Evolutionary conservation across 176 grass and related monocot genomes (phyloP).

Genomic region (sorghum (Sorghum bicolor)): Sorghum_bicolor_NCBIv3 NC_012873.2:59822001-59822500

Average conservation of each 20-base stretch:
- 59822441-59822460: conserved; percentile 18
- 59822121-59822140: conserved; percentile 60
- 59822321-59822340: conserved; percentile 88
- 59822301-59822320: conserved; percentile 20
- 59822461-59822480: conserved; percentile 21
- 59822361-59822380: conserved; percentile 56
- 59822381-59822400: conserved; percentile 79
- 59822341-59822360: conserved; percentile 57
- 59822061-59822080: conserved; percentile 68
- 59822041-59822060: conserved; percentile 71
- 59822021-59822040: conserved; percentile 72
- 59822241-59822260: conserved; percentile 17
- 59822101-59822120: conserved; percentile 60
- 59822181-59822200: not conserved
- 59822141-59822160: conserved; percentile 79
- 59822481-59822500: conserved; percentile 76
- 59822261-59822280: not conserved
- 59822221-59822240: conserved; percentile 10
- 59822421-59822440: not conserved
- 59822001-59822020: conserved; percentile 63
- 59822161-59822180: not conserved
- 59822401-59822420: conserved; percentile 31
- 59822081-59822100: conserved; percentile 84
- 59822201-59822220: not conserved
- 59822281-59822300: conserved; percentile 18